Base-by-base conservation (phyloP, 495 filamentous ascomycete species). In the Cudoniella acicularis region DNA sequence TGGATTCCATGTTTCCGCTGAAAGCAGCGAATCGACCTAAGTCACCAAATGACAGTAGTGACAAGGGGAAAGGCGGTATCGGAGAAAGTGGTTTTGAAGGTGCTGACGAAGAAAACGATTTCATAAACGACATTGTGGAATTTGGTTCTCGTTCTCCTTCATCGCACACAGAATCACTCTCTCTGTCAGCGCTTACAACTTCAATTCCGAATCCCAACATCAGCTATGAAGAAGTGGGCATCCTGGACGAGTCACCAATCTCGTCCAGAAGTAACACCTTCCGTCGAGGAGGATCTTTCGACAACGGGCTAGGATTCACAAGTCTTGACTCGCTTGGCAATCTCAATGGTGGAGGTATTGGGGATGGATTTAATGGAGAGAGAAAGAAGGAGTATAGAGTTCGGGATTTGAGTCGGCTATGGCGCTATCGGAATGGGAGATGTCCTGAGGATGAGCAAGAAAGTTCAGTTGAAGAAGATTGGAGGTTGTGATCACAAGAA, bases 1-100 rank as follows among this genome's bases (percentile, higher is more conserved):
- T 95, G 0, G 83, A 87, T 54, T 73, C 69, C n/a, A 93, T 95
- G 87, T 96, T 96, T 61, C 80, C 82, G 0, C 69, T 85, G 2
- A 63, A 65, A 9, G 64, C 67, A 43, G 24, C 43, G n/a, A n/a
- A n/a, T n/a, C n/a, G n/a, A n/a, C n/a, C n/a, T n/a, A n/a, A n/a
- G n/a, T n/a, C n/a, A n/a, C n/a, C n/a, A n/a, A n/a, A n/a, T n/a
- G n/a, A n/a, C n/a, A n/a, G n/a, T n/a, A n/a, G n/a, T n/a, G n/a
- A n/a, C n/a, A n/a, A n/a, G n/a, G 26, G 23, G 26, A 20, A 41
- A 48, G 62, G 42, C 4, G 64, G 64, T 10, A 57, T 61, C 1
- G 57, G 47, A 8, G 17, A 55, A 10, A 45, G 11, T 9, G 63
- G 59, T 0, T 64, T 57, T 23, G 3, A 27, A 25, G 57, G 62